Evolutionary conservation across 345 rosid genomes (phyloP).

Genomic region (Rubroshorea leprosula): DNA sequence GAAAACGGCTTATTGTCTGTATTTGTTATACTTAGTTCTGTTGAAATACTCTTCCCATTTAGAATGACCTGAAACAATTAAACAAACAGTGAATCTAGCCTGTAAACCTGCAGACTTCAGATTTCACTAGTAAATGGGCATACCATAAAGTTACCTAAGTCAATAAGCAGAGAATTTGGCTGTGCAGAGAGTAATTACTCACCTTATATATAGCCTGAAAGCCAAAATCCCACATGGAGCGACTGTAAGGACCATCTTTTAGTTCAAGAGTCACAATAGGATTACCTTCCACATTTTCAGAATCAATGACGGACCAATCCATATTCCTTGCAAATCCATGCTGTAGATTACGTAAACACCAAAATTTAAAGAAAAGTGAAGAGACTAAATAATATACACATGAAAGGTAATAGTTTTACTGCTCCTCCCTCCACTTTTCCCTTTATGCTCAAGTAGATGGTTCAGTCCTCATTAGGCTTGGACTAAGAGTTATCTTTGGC

Average conservation of each 20-base stretch:
- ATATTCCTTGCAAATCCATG: slow-evolving; percentile 93
- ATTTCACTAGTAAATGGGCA: not conserved
- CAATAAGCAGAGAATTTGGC: not conserved
- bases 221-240: slow-evolving; percentile 89
- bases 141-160: not conserved
- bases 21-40: slow-evolving; percentile 64
- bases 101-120: not conserved
- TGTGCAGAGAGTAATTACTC: slow-evolving; percentile 6
- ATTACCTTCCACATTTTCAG: slow-evolving; percentile 54
- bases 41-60: slow-evolving; percentile 56
- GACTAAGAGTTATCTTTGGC: too few species aligned
- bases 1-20: slow-evolving; percentile 81
- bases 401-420: too few species aligned
- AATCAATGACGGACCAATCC: slow-evolving; percentile 82
- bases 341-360: slow-evolving; percentile 31
- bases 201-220: slow-evolving; percentile 84
- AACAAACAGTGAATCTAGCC: not conserved
- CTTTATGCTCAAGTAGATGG: too few species aligned
- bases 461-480: too few species aligned
- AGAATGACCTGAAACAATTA: slow-evolving; percentile 49
- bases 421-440: too few species aligned
- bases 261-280: slow-evolving; percentile 72
- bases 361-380: slow-evolving; percentile 11
- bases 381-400: slow-evolving; percentile 3
- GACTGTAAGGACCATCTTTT: slow-evolving; percentile 79